Percentiles rank a stretch among this genome's conserved stretches.
These are phyloP conservation scores for Phytophthora quininea DNA, from an alignment of 352 stramenopile genomes.

Conservation along the genomic window DNA sequence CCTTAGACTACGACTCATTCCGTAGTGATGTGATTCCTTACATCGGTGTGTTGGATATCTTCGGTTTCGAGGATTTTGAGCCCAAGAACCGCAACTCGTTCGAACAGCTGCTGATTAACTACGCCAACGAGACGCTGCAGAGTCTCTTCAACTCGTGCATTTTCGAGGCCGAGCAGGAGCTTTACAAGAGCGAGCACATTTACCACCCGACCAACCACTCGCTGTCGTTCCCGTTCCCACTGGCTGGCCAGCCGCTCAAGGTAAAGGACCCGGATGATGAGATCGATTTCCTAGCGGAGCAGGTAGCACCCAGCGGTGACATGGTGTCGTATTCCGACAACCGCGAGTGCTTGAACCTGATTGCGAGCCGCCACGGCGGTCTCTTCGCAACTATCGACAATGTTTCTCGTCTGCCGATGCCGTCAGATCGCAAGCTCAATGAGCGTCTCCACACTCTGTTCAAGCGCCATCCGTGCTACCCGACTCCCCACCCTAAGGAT, in stretches of 20 bases:
- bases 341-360: slow-evolving; percentile 83
- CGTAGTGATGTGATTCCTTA: slow-evolving; percentile 84
- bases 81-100: slow-evolving; percentile 91
- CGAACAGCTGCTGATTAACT: slow-evolving; percentile 94
- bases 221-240: slow-evolving; percentile 74
- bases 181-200: slow-evolving; percentile 87
- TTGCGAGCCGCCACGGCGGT: slow-evolving; percentile 80
- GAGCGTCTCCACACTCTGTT: slow-evolving; percentile 84
- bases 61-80: slow-evolving; percentile 92
- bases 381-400: slow-evolving; percentile 89
- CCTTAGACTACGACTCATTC: slow-evolving; percentile 83
- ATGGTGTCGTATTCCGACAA: slow-evolving; percentile 85
- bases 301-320: slow-evolving; percentile 48
- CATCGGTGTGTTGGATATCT: slow-evolving; percentile 93
- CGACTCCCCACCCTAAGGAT: slow-evolving; percentile 86
- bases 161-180: slow-evolving; percentile 85
- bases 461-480: slow-evolving; percentile 85
- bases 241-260: slow-evolving; percentile 44
- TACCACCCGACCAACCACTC: slow-evolving; percentile 84
- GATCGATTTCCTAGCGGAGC: slow-evolving; percentile 45
- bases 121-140: slow-evolving; percentile 92
- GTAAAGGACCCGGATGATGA: slow-evolving; percentile 38
- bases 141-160: slow-evolving; percentile 91
- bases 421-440: slow-evolving; percentile 89
- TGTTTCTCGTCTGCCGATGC: slow-evolving; percentile 79